phyloP scores from a whole-genome alignment of 306 rosid genomes.

The Ormosia semicastrata region DNA sequence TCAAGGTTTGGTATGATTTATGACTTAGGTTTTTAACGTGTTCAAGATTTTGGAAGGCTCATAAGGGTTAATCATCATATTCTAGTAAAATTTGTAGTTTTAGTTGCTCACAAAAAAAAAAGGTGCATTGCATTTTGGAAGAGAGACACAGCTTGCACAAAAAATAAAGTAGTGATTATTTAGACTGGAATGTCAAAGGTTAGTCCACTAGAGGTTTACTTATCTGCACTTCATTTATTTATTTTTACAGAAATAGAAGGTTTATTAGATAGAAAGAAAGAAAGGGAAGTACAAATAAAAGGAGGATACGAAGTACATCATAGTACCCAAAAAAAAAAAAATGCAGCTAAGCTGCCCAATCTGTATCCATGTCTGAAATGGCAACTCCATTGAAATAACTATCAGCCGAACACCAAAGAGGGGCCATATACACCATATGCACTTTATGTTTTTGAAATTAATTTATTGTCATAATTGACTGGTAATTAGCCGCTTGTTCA shows the following conservation, averaged over 20 bases:
- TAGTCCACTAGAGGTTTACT: background rate
- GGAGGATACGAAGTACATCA: background rate
- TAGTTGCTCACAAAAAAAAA: background rate
- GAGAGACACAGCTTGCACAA: background rate
- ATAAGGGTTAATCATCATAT: background rate
- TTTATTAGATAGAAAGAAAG: background rate
- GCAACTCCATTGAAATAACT: background rate
- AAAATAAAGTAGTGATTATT: background rate
- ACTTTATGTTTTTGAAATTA: conserved; percentile 1
- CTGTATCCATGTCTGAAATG: background rate
- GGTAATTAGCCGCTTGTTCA: background rate
- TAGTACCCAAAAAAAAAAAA: background rate
- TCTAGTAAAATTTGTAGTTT: background rate
- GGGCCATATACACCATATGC: background rate
- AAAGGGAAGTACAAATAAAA: background rate
- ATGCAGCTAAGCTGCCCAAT: conserved; percentile 7
- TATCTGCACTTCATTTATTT: background rate
- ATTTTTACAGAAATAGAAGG: background rate
- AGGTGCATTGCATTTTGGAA: background rate
- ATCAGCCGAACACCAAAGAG: background rate
- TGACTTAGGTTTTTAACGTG: background rate
- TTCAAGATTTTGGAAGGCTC: conserved; percentile 11
- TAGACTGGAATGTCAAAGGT: background rate
- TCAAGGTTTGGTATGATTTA: background rate
- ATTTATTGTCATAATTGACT: background rate